These are phyloP conservation scores for Fusarium odoratissimum DNA, from an alignment of 2,329 filamentous ascomycete species.

Conservation along the genomic window DNA sequence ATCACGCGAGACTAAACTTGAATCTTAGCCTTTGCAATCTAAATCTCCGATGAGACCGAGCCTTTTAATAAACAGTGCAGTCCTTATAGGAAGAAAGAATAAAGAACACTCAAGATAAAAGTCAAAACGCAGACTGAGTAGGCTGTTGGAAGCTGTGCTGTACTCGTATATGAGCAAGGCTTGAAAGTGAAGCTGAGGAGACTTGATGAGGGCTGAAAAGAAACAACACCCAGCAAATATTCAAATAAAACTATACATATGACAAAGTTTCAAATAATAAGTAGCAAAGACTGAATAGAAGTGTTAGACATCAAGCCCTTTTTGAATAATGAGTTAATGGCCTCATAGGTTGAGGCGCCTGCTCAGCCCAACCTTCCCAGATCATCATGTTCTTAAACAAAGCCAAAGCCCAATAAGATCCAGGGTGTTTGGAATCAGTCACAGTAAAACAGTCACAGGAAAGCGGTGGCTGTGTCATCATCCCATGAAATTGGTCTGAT, in stretches of 20 bases:
- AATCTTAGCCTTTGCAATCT: background rate
- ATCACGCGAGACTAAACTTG: background rate
- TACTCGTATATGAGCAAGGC: background rate
- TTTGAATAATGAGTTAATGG: background rate
- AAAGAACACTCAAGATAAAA: background rate
- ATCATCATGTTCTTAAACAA: background rate
- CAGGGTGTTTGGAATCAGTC: background rate
- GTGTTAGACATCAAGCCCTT: background rate
- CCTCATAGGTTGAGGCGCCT: background rate
- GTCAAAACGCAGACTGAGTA: background rate
- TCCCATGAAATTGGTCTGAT: background rate
- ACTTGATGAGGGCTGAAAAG: background rate
- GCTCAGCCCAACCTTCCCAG: background rate
- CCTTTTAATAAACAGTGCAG: background rate
- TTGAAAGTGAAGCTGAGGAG: background rate
- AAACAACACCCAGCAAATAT: background rate
- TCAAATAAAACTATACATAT: background rate
- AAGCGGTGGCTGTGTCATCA: background rate
- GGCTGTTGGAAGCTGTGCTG: background rate
- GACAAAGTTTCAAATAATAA: accelerated
- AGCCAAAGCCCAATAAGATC: too few relatives aligned
- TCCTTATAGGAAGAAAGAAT: background rate
- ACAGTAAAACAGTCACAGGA: background rate
- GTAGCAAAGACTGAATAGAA: background rate
- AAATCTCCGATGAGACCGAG: background rate